A percentile compares a stretch with the other conserved stretches of the same genome.
phyloP scores from a whole-genome alignment of 2,329 filamentous ascomycete species.

The Nemania bipapillata region DNA sequence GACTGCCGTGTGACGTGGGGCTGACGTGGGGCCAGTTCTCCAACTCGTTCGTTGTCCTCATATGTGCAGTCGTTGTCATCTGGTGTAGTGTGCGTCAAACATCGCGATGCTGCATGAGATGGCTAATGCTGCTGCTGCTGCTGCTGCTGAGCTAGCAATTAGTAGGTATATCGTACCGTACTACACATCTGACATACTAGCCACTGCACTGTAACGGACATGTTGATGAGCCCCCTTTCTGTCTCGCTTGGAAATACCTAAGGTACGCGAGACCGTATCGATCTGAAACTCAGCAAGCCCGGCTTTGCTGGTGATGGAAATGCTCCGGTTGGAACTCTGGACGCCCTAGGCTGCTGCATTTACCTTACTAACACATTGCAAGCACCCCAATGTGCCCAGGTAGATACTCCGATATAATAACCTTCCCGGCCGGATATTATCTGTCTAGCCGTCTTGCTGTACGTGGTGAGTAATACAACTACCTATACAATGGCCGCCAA shows the following conservation, averaged over 20 bases:
- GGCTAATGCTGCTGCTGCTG: conserved; percentile 4
- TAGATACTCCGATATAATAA: conserved; percentile 12
- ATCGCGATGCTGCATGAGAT: conserved; percentile 19
- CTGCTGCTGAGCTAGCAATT: neutral
- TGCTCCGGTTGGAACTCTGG: conserved; percentile 14
- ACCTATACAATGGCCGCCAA: neutral
- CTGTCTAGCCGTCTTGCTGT: neutral
- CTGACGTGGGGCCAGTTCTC: conserved; percentile 24
- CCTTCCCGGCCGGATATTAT: conserved; percentile 8
- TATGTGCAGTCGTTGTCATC: conserved; percentile 8
- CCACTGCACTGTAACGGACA: neutral
- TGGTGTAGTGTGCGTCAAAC: conserved; percentile 3
- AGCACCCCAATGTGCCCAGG: conserved; percentile 4
- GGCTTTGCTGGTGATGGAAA: conserved; percentile 12
- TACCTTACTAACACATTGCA: neutral
- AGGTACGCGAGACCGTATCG: neutral
- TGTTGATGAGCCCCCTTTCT: conserved; percentile 7
- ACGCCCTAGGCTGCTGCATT: conserved; percentile 6
- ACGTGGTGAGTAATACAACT: conserved; percentile 2
- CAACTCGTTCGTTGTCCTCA: neutral
- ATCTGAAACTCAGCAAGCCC: neutral
- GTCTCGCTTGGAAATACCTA: neutral
- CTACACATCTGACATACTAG: neutral
- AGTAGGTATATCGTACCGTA: neutral
- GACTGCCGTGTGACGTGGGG: conserved; percentile 30